Percentiles rank a stretch among this genome's conserved stretches.
These are phyloP conservation scores for Ceratobasidium sp. DNA, from an alignment of 1,284 basidiomycete genomes.

Conservation along the genomic window DNA sequence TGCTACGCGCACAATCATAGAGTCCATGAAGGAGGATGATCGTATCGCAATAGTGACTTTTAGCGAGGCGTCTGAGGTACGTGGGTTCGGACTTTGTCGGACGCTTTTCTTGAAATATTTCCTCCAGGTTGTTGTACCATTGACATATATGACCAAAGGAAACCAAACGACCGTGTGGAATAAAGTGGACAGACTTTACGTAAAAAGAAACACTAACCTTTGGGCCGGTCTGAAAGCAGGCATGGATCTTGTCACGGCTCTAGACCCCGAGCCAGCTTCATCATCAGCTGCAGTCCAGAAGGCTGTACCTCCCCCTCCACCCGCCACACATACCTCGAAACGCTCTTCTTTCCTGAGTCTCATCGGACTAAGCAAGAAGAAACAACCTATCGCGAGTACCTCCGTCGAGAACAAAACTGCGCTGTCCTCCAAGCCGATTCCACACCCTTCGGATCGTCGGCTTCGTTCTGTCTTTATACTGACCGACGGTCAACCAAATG, in stretches of 20 bases:
- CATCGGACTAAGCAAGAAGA: constrained; percentile 23
- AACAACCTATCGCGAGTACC: background rate
- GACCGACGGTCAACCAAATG: constrained; percentile 44
- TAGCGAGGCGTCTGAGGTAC: constrained; percentile 40
- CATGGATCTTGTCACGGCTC: constrained; percentile 41
- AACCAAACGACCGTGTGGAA: constrained; percentile 35
- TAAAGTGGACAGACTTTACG: constrained; percentile 36
- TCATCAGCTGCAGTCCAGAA: background rate
- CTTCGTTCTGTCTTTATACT: constrained; percentile 42
- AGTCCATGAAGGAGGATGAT: constrained; percentile 41
- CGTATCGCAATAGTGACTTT: constrained; percentile 43
- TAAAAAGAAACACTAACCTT: constrained; percentile 42
- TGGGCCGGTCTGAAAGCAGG: constrained; percentile 44
- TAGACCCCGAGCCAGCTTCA: background rate
- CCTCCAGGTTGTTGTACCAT: constrained; percentile 24
- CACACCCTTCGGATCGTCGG: background rate
- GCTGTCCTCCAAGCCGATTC: background rate
- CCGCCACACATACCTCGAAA: background rate
- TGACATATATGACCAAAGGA: constrained; percentile 36
- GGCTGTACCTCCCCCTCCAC: background rate
- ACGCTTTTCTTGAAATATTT: background rate
- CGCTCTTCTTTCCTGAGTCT: background rate
- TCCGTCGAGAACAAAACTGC: constrained; percentile 9
- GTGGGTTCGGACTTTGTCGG: background rate
- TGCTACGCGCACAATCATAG: constrained; percentile 42